A percentile compares a stretch with the other conserved stretches of the same genome.
Conservation (phyloP, 352 stramenopile species). For the Pythium pectinolyticum region DNA sequence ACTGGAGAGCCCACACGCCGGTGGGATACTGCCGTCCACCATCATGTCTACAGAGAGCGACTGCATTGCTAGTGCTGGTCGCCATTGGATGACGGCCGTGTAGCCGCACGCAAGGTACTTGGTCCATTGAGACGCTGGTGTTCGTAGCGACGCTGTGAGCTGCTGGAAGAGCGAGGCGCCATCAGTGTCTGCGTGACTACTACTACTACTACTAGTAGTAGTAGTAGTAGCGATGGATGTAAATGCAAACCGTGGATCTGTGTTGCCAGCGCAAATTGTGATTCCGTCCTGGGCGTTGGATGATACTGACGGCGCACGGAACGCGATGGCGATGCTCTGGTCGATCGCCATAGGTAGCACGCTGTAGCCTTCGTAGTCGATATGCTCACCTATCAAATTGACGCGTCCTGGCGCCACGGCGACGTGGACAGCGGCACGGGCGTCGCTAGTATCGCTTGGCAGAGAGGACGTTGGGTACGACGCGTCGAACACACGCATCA, state of each 20-base stretch:
- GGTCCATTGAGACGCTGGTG: slow-evolving; percentile 10
- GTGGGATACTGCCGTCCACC: slow-evolving; percentile 68
- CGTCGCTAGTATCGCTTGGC: too few relatives aligned
- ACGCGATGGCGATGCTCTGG: slow-evolving; percentile 58
- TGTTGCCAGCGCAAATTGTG: slow-evolving; percentile 16
- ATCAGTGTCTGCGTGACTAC: slow-evolving; percentile 2
- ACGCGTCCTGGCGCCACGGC: slow-evolving; percentile 73
- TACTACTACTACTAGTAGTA: too few relatives aligned
- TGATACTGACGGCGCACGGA: slow-evolving; percentile 16
- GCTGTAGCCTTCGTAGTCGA: slow-evolving; percentile 87
- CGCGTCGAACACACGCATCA: slow-evolving; percentile 3
- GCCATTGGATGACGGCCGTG: slow-evolving; percentile 35
- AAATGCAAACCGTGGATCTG: slow-evolving; percentile 1
- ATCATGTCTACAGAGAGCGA: slow-evolving; percentile 28
- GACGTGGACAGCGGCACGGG: background rate
- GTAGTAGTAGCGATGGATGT: too few relatives aligned
- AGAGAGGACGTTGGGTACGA: background rate
- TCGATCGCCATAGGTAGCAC: slow-evolving; percentile 83
- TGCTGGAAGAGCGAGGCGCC: slow-evolving; percentile 14
- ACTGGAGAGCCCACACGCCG: slow-evolving; percentile 71
- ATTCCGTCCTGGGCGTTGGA: background rate
- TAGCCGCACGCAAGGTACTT: slow-evolving; percentile 50
- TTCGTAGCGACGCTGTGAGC: slow-evolving; percentile 12
- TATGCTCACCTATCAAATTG: slow-evolving; percentile 88
- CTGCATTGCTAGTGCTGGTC: background rate